Conservation (phyloP, 2,329 filamentous ascomycete species). For the Orbilia quercus region DNA sequence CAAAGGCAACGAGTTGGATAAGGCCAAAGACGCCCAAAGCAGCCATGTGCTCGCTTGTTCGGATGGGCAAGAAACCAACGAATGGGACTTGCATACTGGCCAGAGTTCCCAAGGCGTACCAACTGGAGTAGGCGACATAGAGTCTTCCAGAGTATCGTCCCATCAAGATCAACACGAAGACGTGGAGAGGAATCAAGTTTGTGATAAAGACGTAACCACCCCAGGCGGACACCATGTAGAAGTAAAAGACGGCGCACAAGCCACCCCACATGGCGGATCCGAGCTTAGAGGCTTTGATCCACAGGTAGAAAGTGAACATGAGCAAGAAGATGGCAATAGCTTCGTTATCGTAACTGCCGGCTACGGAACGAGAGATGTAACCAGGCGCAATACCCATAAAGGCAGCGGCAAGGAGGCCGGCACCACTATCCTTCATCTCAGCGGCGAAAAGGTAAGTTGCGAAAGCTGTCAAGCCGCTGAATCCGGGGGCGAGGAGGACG, state of each 20-base stretch:
- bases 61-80: conserved; percentile 94
- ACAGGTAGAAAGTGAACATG: conserved; percentile 97
- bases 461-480: conserved; percentile 91
- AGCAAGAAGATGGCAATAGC: conserved; percentile 98
- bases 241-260: conserved; percentile 93
- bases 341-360: conserved; percentile 99
- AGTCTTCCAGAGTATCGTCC: conserved; percentile 92
- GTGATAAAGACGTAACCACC: conserved; percentile 99
- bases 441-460: conserved; percentile 95
- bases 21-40: conserved; percentile 95
- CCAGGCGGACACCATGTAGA: conserved; percentile 99
- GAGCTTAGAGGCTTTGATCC: conserved; percentile 98
- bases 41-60: conserved; percentile 98
- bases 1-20: conserved; percentile 89
- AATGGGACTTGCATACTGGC: conserved; percentile 99
- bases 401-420: conserved; percentile 88
- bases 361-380: conserved; percentile 97
- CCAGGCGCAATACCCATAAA: conserved; percentile 99
- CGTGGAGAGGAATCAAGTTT: conserved; percentile 91
- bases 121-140: conserved; percentile 97
- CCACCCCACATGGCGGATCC: conserved; percentile 97
- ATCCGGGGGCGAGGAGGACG: conserved; percentile 92
- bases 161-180: conserved; percentile 95
- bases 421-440: conserved; percentile 96
- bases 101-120: conserved; percentile 95